A percentile compares a stretch with the other conserved stretches of the same genome.
Conservation (phyloP, 257 asterid genomes). For the Jasminum sambac region DNA sequence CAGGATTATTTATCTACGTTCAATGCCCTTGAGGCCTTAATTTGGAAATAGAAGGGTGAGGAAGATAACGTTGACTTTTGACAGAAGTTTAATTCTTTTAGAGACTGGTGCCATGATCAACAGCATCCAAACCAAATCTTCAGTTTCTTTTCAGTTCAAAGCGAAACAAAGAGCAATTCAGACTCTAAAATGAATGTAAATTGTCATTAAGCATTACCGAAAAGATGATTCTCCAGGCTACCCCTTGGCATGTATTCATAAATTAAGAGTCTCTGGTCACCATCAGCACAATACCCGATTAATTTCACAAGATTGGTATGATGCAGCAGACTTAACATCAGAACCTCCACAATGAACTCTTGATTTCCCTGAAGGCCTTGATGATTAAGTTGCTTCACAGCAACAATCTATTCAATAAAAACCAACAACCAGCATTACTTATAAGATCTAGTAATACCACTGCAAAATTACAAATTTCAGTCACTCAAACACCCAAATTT, state of each 20-base stretch:
- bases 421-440: constrained; percentile 10
- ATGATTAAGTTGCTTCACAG: constrained; percentile 81
- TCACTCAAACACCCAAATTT: not conserved
- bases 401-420: constrained; percentile 52
- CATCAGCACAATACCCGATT: constrained; percentile 78
- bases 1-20: not conserved
- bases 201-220: constrained; percentile 42
- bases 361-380: constrained; percentile 92
- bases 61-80: not conserved
- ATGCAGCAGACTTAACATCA: constrained; percentile 80
- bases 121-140: not conserved
- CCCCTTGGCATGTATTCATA: constrained; percentile 87
- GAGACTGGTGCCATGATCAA: not conserved
- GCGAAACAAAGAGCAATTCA: not conserved
- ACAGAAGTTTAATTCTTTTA: not conserved
- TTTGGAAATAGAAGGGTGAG: not conserved
- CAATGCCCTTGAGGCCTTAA: not conserved
- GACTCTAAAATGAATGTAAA: not conserved
- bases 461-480: not conserved
- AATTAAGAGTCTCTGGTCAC: constrained; percentile 79
- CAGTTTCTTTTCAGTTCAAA: not conserved
- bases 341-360: constrained; percentile 84
- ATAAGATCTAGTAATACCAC: not conserved
- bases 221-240: constrained; percentile 84
- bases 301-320: constrained; percentile 83